Conservation (phyloP, 176 grass and related monocot genomes). For the Tillandsia fasciculata region DNA sequence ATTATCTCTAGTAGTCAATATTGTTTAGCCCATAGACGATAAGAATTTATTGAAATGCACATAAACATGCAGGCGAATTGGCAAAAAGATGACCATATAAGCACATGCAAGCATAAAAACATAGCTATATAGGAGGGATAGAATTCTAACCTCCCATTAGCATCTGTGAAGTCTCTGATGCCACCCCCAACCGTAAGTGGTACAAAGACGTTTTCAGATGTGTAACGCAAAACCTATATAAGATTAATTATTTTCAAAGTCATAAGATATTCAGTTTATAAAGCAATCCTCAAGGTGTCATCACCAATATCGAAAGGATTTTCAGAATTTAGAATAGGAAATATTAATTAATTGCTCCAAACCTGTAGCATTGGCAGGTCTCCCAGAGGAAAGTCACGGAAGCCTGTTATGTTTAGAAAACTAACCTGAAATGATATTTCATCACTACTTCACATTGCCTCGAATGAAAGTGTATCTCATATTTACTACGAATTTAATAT, state of each 20-base stretch:
- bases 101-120: not conserved
- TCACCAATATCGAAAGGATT: not conserved
- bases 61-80: not conserved
- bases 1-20: not conserved
- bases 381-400: slow-evolving; percentile 91
- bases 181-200: slow-evolving; percentile 98
- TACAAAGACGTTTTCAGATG: slow-evolving; percentile 97
- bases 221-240: slow-evolving; percentile 63
- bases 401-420: slow-evolving; percentile 99
- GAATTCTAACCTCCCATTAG: slow-evolving; percentile 64
- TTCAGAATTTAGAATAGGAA: slow-evolving; percentile 1
- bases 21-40: not conserved
- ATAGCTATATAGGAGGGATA: not conserved
- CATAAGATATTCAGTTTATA: too few relatives aligned
- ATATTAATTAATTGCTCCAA: slow-evolving; percentile 19
- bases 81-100: not conserved
- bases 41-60: not conserved
- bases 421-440: slow-evolving; percentile 52
- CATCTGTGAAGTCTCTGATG: slow-evolving; percentile 97
- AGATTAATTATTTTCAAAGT: not conserved
- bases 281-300: not conserved
- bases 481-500: not conserved
- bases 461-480: not conserved
- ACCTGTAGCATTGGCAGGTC: slow-evolving; percentile 99
- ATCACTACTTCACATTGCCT: slow-evolving; percentile 22